These are phyloP conservation scores for Asclepias syriaca DNA, from an alignment of 257 asterid species.

Conservation along the genomic window DNA sequence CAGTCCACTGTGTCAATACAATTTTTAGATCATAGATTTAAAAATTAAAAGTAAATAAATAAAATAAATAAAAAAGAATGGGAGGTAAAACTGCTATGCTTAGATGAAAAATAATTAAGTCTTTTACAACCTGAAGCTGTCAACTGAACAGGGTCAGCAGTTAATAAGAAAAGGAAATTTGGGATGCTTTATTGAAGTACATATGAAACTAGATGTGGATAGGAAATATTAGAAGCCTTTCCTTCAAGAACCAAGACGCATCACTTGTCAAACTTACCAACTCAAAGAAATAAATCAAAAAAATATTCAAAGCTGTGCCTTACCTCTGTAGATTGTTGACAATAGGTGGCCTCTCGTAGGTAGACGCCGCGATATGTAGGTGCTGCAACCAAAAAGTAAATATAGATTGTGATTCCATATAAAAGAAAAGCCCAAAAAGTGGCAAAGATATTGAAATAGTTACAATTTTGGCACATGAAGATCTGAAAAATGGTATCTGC, in stretches of 20 bases:
- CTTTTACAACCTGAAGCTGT: background rate
- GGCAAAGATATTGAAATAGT: background rate
- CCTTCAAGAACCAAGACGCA: background rate
- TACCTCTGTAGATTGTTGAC: slow-evolving; percentile 81
- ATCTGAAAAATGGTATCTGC: background rate
- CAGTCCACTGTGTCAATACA: slow-evolving; percentile 70
- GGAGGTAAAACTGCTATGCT: background rate
- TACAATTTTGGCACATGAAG: background rate
- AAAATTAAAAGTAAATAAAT: too few species aligned
- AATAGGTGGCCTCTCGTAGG: slow-evolving; percentile 74
- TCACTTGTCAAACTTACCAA: background rate
- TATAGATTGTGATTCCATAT: background rate
- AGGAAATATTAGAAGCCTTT: background rate
- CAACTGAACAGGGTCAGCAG: background rate
- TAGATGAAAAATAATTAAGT: background rate
- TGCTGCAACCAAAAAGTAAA: slow-evolving; percentile 42
- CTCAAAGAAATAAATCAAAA: slow-evolving; percentile 1
- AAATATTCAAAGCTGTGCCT: slow-evolving; percentile 13
- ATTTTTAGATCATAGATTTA: slow-evolving; percentile 21
- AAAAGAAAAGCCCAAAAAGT: slow-evolving; percentile 3
- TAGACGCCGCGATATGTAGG: slow-evolving; percentile 87
- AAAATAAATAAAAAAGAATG: background rate
- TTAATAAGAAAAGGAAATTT: background rate
- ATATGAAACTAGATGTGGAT: background rate
- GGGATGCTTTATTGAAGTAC: background rate